phyloP scores from a whole-genome alignment of 768 basidiomycete species.

The Collybia mongolica region DNA sequence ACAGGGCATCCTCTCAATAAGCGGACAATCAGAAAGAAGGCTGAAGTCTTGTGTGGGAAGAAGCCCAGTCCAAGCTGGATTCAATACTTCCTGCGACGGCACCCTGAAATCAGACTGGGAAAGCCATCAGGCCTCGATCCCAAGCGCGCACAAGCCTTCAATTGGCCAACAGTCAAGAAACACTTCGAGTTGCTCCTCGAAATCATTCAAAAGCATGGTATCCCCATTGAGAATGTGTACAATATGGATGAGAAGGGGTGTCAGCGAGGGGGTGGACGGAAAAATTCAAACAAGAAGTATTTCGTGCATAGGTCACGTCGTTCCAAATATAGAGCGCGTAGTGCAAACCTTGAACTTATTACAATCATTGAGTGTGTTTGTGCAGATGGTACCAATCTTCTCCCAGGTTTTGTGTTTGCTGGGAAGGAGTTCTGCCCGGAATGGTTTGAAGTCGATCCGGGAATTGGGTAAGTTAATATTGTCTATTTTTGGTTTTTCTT shows the following conservation, averaged over 20 bases:
- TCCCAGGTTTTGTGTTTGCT: constrained; percentile 33
- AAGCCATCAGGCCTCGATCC: constrained; percentile 29
- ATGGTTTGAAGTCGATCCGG: constrained; percentile 22
- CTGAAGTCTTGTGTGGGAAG: neutral
- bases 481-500: neutral
- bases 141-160: constrained; percentile 30
- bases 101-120: constrained; percentile 18
- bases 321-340: constrained; percentile 18
- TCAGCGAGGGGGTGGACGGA: constrained; percentile 28
- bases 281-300: constrained; percentile 17
- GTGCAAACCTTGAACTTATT: constrained; percentile 37
- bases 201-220: constrained; percentile 17
- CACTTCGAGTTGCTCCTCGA: constrained; percentile 21
- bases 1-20: neutral
- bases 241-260: constrained; percentile 37
- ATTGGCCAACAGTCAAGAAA: constrained; percentile 21
- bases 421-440: constrained; percentile 20
- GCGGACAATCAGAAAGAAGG: neutral
- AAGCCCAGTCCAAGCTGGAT: constrained; percentile 8
- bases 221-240: constrained; percentile 28
- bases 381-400: constrained; percentile 30
- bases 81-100: constrained; percentile 16
- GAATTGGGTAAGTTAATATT: constrained; percentile 14
- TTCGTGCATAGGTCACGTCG: constrained; percentile 11
- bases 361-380: constrained; percentile 39